phyloP scores from a whole-genome alignment of 2,329 filamentous ascomycete genomes.

The Ophioceras dolichostomum region DNA sequence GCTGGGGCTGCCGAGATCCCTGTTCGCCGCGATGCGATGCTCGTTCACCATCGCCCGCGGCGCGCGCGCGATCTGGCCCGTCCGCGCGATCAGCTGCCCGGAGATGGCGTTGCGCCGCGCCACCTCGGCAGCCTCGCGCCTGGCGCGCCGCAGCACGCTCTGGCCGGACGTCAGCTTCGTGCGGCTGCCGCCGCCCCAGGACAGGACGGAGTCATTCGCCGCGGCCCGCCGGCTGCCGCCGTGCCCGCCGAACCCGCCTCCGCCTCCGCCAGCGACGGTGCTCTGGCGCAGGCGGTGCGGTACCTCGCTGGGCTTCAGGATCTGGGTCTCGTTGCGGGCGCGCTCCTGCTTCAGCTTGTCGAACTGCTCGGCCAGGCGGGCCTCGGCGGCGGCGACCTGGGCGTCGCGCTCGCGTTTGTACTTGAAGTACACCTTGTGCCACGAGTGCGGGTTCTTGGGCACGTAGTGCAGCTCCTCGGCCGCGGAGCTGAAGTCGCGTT shows the following conservation, averaged over 20 bases:
- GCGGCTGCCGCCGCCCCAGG: slow-evolving; percentile 33
- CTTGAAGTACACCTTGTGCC: slow-evolving; percentile 66
- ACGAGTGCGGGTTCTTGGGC: slow-evolving; percentile 55
- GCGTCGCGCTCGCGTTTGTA: slow-evolving; percentile 48
- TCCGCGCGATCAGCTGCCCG: slow-evolving; percentile 17
- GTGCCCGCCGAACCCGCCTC: neutral
- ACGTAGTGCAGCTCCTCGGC: slow-evolving; percentile 45
- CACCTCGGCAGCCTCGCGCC: slow-evolving; percentile 43
- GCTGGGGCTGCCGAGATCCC: too few relatives aligned
- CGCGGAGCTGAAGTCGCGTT: slow-evolving; percentile 60
- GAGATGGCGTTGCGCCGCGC: slow-evolving; percentile 32
- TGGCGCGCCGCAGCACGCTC: slow-evolving; percentile 42
- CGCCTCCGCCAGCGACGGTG: neutral
- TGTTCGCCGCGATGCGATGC: slow-evolving; percentile 25
- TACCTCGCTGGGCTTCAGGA: slow-evolving; percentile 34
- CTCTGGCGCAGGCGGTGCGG: slow-evolving; percentile 26
- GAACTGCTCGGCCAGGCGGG: slow-evolving; percentile 43
- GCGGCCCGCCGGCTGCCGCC: slow-evolving; percentile 6
- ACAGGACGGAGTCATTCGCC: slow-evolving; percentile 15
- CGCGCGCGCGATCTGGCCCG: slow-evolving; percentile 31
- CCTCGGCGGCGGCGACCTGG: slow-evolving; percentile 44
- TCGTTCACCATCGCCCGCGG: slow-evolving; percentile 43
- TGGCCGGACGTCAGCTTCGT: slow-evolving; percentile 39
- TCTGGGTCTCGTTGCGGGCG: slow-evolving; percentile 33
- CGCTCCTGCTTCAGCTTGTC: slow-evolving; percentile 40